Evolutionary conservation across 75 land plant species (phyloP).

Genomic region (Cryptomeria japonica): DNA sequence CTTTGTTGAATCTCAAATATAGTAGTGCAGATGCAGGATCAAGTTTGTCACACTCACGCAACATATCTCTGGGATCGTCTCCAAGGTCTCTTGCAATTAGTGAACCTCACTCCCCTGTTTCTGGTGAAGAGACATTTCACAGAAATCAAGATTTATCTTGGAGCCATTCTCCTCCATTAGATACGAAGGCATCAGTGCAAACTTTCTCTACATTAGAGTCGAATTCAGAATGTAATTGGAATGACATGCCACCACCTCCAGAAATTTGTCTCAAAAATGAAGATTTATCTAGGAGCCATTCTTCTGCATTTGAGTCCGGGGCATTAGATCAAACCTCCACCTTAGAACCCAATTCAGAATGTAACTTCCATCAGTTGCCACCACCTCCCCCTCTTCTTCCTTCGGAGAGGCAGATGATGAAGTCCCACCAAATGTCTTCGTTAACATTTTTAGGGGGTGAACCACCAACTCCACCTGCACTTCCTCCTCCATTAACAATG

Average conservation of each 20-base stretch:
- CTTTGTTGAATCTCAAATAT: conserved; percentile 10
- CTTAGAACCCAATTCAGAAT: not conserved
- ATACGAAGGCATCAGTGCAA: not conserved
- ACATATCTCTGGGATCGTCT: conserved; percentile 8
- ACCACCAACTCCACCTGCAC: conserved; percentile 6
- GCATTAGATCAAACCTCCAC: not conserved
- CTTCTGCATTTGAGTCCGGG: not conserved
- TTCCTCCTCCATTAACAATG: not conserved
- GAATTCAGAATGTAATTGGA: not conserved
- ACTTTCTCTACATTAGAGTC: not conserved
- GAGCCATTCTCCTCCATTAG: not conserved
- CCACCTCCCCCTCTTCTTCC: conserved; percentile 59
- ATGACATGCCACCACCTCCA: not conserved
- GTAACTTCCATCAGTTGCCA: conserved; percentile 13
- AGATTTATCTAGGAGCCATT: not conserved
- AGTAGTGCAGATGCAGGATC: conserved; percentile 13
- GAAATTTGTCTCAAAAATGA: not conserved
- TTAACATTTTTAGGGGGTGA: conserved; percentile 3
- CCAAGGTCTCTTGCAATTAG: conserved; percentile 7
- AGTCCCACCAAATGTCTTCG: conserved; percentile 9
- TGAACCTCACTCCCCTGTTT: conserved; percentile 5
- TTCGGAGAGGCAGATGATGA: conserved; percentile 40
- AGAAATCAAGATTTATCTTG: not conserved
- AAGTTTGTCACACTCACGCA: conserved; percentile 13
- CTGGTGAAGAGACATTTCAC: not conserved